Evolutionary conservation across 2,329 filamentous ascomycete species (phyloP), one percentile per base, ranked within the genome.

Genomic region (Tolypocladium sp.): DNA sequence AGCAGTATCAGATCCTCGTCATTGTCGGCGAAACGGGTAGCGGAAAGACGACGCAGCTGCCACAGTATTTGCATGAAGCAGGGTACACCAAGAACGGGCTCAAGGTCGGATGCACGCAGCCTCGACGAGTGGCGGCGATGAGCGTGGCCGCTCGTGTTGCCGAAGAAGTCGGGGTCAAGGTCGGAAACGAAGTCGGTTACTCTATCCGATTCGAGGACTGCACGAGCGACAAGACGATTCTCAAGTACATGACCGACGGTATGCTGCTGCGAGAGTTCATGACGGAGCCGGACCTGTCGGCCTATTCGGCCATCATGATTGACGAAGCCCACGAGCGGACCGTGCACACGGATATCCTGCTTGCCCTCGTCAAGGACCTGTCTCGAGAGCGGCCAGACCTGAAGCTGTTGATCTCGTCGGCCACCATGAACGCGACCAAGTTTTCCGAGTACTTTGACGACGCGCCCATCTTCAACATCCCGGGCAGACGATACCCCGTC

Each of bases 221-320:
- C 63, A 96, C 92, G 0, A 91, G 86, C 70, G 91, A 96, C 67
- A 95, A 96, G 75, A 97, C 94, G 0, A 80, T 93, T 9, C 76
- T 99, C 58, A 95, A 96, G 73, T 97, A 96, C 74, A 93, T 96
- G 89, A 99, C 94, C 0, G 94, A 99, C 68, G 94, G 94, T 70
- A 96, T 97, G 89, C 78, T 97, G 44, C 78, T 97, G 37, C 83
- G 92, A 69, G 91, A 96, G 70, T 89, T 97, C 64, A 84, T 97
- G 76, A 93, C 91, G 0, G 91, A 96, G 67, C 92, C 93, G 0
- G 87, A 93, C 64, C 77, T 97, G 7, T 83, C 85, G 1, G 86
- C 85, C 20, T 97, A 97, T 67, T 90, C 90, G 6, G 90, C 88
- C 15, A 76, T 99, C 63, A 97, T 99, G 88, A 93, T 99, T 59